A percentile compares a stretch with the other conserved stretches of the same genome.
phyloP scores from a whole-genome alignment of 1,284 basidiomycete species.

The Meripilus lineatus region DNA sequence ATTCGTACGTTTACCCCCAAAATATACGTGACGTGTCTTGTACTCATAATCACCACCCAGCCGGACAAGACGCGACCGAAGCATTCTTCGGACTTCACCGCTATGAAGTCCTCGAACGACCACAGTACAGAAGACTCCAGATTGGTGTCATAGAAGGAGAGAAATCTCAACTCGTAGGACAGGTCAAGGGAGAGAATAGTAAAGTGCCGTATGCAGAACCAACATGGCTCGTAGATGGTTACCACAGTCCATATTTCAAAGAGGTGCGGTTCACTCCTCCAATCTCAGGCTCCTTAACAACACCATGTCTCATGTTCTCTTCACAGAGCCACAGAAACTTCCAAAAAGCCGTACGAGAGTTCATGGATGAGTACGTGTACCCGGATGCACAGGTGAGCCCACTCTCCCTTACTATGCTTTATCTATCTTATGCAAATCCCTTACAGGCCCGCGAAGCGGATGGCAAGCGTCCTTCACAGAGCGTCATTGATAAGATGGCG shows the following conservation, averaged over 20 bases:
- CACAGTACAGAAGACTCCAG: constrained; percentile 67
- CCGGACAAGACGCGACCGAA: constrained; percentile 82
- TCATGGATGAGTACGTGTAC: constrained; percentile 44
- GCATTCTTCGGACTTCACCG: constrained; percentile 83
- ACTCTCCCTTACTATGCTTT: background rate
- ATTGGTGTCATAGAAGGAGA: constrained; percentile 70
- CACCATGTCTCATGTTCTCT: background rate
- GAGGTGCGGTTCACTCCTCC: constrained; percentile 37
- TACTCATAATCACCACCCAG: constrained; percentile 27
- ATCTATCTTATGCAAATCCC: constrained; percentile 1
- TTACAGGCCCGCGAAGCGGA: constrained; percentile 64
- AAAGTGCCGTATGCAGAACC: constrained; percentile 83
- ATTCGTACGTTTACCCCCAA: constrained; percentile 49
- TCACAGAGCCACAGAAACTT: constrained; percentile 43
- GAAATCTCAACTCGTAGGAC: constrained; percentile 49
- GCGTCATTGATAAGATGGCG: constrained; percentile 70
- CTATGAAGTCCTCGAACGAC: constrained; percentile 71
- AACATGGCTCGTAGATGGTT: constrained; percentile 68
- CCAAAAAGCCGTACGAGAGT: constrained; percentile 42
- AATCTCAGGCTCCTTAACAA: background rate
- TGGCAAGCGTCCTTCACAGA: constrained; percentile 66
- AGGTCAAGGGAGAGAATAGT: constrained; percentile 53
- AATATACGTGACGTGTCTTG: background rate
- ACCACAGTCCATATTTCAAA: constrained; percentile 70
- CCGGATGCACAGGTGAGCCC: constrained; percentile 43